Percentiles rank a stretch among this genome's conserved stretches.
These are phyloP conservation scores for Ocimum tenuiflorum DNA, from an alignment of 257 asterid species.

Conservation along the genomic window DNA sequence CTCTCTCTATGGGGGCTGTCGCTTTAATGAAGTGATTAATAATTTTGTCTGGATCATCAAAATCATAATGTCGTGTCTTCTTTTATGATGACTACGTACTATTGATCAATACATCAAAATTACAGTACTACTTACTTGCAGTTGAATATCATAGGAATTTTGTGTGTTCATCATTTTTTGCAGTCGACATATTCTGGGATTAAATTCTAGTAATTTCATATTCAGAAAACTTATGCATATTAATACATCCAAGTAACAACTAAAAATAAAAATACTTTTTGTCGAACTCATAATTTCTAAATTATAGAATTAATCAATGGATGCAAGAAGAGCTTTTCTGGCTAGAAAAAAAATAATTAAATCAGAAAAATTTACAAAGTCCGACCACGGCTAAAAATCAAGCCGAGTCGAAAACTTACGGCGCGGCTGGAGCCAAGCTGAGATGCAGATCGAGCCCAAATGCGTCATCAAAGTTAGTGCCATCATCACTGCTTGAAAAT, in stretches of 20 bases:
- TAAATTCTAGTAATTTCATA: neutral
- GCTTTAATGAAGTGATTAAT: constrained; percentile 12
- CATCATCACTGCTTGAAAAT: constrained; percentile 47
- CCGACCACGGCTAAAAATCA: constrained; percentile 7
- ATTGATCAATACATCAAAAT: neutral
- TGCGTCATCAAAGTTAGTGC: constrained; percentile 60
- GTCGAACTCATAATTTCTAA: constrained; percentile 7
- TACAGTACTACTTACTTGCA: neutral
- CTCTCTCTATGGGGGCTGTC: constrained; percentile 16
- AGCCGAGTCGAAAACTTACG: constrained; percentile 25
- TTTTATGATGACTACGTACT: neutral
- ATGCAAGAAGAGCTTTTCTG: constrained; percentile 1
- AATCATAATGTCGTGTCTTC: neutral
- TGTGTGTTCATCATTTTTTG: neutral
- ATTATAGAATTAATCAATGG: constrained; percentile 1
- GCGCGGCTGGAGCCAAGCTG: constrained; percentile 87
- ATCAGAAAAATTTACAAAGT: constrained; percentile 47
- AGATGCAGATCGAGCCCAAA: constrained; percentile 85
- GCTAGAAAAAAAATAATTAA: constrained; percentile 30
- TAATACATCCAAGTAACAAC: constrained; percentile 18
- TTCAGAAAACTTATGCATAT: constrained; percentile 15
- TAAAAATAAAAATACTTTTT: constrained; percentile 4
- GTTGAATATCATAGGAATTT: neutral
- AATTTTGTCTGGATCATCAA: constrained; percentile 10
- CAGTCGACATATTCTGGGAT: neutral